These are phyloP conservation scores for Amauroascus niger DNA, from an alignment of 2,329 filamentous ascomycete genomes.

Conservation along the genomic window DNA sequence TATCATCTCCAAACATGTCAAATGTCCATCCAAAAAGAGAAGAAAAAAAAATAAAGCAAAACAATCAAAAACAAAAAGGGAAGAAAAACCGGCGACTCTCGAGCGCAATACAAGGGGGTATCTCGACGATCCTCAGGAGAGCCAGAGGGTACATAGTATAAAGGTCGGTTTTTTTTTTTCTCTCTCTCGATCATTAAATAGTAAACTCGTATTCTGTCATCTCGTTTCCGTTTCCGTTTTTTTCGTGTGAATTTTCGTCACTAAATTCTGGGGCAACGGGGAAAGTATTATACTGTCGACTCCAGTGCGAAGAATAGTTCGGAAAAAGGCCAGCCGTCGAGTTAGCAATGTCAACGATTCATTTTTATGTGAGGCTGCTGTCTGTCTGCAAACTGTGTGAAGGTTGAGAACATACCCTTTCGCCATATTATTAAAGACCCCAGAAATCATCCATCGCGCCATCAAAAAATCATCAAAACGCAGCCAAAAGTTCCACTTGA, in stretches of 20 bases:
- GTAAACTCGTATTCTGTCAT: background rate
- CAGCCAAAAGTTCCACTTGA: too few relatives aligned
- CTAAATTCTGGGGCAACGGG: background rate
- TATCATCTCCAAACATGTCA: background rate
- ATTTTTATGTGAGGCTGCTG: too few relatives aligned
- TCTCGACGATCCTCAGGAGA: background rate
- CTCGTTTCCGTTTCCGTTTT: background rate
- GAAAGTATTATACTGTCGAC: background rate
- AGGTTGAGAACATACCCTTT: too few relatives aligned
- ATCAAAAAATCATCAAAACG: too few relatives aligned
- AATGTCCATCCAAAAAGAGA: background rate
- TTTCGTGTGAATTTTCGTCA: too few relatives aligned
- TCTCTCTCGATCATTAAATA: background rate
- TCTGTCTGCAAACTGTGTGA: too few relatives aligned
- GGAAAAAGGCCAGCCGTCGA: background rate
- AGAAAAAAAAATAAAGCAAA: background rate
- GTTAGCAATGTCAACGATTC: background rate
- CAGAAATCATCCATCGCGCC: too few relatives aligned
- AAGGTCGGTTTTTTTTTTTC: background rate
- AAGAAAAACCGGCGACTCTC: background rate
- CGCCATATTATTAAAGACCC: too few relatives aligned
- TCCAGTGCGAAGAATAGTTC: background rate
- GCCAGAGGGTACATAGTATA: too few relatives aligned
- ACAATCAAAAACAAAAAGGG: background rate
- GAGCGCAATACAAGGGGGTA: background rate